Evolutionary conservation across 129 eudicot genomes (phyloP), one percentile per base, ranked within the genome.

Genomic region (Dittrichia graveolens): DNA sequence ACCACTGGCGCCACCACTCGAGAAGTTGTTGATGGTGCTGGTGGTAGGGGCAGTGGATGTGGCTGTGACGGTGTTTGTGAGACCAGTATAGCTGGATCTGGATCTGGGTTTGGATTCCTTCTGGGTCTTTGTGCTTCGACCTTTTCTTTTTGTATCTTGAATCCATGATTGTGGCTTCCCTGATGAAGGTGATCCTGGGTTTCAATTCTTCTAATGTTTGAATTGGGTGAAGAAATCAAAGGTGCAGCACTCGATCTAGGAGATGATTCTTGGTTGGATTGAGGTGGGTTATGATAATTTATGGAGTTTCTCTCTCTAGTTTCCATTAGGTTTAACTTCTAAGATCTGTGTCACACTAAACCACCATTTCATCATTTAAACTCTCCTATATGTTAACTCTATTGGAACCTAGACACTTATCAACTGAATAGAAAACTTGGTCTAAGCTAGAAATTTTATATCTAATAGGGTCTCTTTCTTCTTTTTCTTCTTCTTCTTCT

Each of bases 271-370:
- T 70, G 84, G 42, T 56, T 76, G 76, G 75, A 66, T 72, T 76
- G 87, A 65, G 80, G 64, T 48, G 65, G 83, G 59, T 42, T 72
- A 44, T 79, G 69, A 48, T 69, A 76, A 53, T 61, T 75, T 42
- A 65, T 67, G 47, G 85, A 71, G 62, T 80, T 74, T 77, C 80
- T 72, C 46, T 82, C 83, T 79, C 87, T 82, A 61, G 72, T 67
- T 73, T 84, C 87, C 91, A 85, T 86, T 46, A 34, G 59, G 74
- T 69, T 77, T 68, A 73, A 64, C 83, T 19, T 63, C 46, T 55
- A 71, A 74, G 44, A 39, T 57, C 62, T 53, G 64, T 61, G 58
- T 42, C 78, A 37, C 57, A 24, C 56, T 76, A 76, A 76, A 68
- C 75, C 62, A 58, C 74, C 50, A 76, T 76, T 75, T 59, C 72